phyloP scores from a whole-genome alignment of 1,284 basidiomycete species.

The Rhodotorula sp. region DNA sequence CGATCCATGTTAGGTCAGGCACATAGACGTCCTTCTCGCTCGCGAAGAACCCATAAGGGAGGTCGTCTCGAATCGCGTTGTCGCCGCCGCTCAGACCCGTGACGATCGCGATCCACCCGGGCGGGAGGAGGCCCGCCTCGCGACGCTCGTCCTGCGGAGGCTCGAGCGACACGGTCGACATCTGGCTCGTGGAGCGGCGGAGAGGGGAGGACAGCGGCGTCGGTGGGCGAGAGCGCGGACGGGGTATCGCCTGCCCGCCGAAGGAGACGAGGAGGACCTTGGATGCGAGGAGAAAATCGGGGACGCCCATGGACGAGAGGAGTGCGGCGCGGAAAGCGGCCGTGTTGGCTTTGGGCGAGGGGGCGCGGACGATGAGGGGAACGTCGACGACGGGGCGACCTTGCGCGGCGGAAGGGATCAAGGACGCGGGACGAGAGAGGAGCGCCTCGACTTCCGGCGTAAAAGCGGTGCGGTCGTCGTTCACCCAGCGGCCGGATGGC shows the following conservation, averaged over 20 bases:
- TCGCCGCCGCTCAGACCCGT: constrained; percentile 63
- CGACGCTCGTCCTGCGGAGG: constrained; percentile 11
- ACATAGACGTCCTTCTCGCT: constrained; percentile 74
- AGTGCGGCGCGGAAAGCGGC: constrained; percentile 52
- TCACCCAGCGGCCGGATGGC: constrained; percentile 67
- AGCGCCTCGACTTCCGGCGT: constrained; percentile 54
- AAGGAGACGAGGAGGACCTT: constrained; percentile 71
- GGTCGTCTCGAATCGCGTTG: constrained; percentile 49
- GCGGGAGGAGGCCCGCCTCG: constrained; percentile 56
- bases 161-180: constrained; percentile 17
- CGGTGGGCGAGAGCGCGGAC: constrained; percentile 53
- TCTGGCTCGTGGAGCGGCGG: constrained; percentile 15
- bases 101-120: constrained; percentile 73
- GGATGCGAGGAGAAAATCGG: constrained; percentile 57
- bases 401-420: constrained; percentile 29
- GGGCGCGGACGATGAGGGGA: constrained; percentile 66
- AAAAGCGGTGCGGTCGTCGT: constrained; percentile 57
- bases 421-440: constrained; percentile 35
- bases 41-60: constrained; percentile 71
- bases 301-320: constrained; percentile 63
- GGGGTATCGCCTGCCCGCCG: constrained; percentile 70
- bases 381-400: constrained; percentile 55
- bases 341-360: constrained; percentile 59
- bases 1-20: constrained; percentile 71
- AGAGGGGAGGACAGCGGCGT: constrained; percentile 31